Conservation (phyloP, 345 rosid species). For the Lepidium sativum region DNA sequence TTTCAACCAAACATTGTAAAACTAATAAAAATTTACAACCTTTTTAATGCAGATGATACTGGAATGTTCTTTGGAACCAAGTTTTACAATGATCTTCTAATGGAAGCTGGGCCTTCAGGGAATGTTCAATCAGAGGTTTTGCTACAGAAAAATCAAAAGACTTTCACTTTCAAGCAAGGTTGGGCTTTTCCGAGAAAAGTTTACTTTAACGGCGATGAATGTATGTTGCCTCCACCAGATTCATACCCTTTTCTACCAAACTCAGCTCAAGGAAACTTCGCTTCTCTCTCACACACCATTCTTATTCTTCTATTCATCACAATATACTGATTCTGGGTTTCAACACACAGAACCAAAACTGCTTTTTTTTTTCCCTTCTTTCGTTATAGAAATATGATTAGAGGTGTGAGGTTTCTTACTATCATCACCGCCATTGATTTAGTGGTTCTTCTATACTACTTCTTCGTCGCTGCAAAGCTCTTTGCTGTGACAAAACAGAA, state of each 20-base stretch:
- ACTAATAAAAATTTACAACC: not conserved
- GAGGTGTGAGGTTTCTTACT: too few relatives aligned
- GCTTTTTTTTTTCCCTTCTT: too few relatives aligned
- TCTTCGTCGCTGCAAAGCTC: too few relatives aligned
- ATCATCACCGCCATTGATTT: too few relatives aligned
- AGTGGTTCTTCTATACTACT: too few relatives aligned
- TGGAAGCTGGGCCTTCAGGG: conserved; percentile 94
- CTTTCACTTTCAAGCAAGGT: conserved; percentile 77
- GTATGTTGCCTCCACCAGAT: conserved; percentile 86
- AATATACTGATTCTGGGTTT: too few relatives aligned
- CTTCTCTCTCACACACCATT: conserved; percentile 30
- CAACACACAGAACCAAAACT: too few relatives aligned
- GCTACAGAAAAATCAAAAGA: conserved; percentile 65
- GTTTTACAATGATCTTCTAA: conserved; percentile 61
- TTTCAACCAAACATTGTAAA: not conserved
- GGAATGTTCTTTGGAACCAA: conserved; percentile 80
- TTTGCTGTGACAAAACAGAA: too few relatives aligned
- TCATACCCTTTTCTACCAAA: conserved; percentile 74
- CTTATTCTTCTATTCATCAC: too few relatives aligned
- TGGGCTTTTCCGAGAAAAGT: conserved; percentile 89
- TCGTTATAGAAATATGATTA: too few relatives aligned
- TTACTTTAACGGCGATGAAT: conserved; percentile 86
- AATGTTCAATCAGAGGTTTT: too few relatives aligned
- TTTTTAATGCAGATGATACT: conserved; percentile 61
- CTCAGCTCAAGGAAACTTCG: conserved; percentile 22